Conservation (phyloP, 2,329 filamentous ascomycete species). For the Sclerotinia nivalis region DNA sequence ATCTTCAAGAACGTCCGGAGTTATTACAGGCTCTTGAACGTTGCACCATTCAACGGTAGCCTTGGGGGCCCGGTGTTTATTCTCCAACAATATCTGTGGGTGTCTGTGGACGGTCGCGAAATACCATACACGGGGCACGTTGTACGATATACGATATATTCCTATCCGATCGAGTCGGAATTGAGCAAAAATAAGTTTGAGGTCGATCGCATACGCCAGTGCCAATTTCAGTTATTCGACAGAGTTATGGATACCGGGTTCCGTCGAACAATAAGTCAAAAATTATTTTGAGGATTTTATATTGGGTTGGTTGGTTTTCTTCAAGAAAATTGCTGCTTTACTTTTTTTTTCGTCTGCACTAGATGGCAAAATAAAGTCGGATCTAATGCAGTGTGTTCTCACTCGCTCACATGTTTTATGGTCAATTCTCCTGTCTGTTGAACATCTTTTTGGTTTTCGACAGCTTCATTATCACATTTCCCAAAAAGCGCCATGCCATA, state of each 20-base stretch:
- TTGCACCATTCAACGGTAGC: conserved; percentile 51
- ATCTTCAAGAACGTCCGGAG: conserved; percentile 77
- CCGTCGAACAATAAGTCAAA: conserved; percentile 21
- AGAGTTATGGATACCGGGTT: conserved; percentile 26
- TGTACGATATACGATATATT: conserved; percentile 14
- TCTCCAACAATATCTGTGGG: conserved; percentile 25
- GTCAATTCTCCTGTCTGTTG: conserved; percentile 12
- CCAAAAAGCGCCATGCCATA: conserved; percentile 18
- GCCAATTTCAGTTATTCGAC: conserved; percentile 17
- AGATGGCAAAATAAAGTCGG: conserved; percentile 42
- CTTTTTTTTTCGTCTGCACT: conserved; percentile 37
- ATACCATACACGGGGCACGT: background rate
- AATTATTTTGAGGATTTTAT: conserved; percentile 23
- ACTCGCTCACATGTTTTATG: conserved; percentile 29
- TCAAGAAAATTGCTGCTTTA: conserved; percentile 35
- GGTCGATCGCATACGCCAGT: background rate
- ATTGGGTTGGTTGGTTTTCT: conserved; percentile 31
- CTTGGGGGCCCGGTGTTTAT: conserved; percentile 44
- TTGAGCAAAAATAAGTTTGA: background rate
- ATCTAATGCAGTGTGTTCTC: conserved; percentile 37
- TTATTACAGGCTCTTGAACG: conserved; percentile 80
- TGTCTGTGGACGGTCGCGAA: conserved; percentile 27
- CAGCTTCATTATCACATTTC: conserved; percentile 11
- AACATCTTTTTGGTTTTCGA: conserved; percentile 18
- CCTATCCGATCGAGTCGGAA: conserved; percentile 1